A percentile compares a stretch with the other conserved stretches of the same genome.
These are phyloP conservation scores for Urochloa ruziziensis DNA, from an alignment of 176 grass and related monocot species.

Conservation along the genomic window DNA sequence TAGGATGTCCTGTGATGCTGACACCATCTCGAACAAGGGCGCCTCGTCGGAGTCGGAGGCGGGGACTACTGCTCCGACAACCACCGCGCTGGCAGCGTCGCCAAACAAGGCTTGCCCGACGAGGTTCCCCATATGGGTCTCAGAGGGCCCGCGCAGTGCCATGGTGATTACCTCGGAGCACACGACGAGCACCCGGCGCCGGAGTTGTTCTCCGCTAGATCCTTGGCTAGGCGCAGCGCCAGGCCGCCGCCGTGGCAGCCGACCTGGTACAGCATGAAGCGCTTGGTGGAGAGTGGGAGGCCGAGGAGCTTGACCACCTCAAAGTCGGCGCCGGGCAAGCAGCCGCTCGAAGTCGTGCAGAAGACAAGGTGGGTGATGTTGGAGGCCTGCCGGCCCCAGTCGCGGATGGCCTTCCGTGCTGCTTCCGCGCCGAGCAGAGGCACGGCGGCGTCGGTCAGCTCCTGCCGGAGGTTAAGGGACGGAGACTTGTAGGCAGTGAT, in stretches of 20 bases:
- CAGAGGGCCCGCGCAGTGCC: not conserved
- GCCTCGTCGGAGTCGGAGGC: not conserved
- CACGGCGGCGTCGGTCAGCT: not conserved
- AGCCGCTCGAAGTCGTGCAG: constrained; percentile 41
- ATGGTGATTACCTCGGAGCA: not conserved
- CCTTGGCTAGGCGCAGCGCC: not conserved
- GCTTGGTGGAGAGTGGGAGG: constrained; percentile 41
- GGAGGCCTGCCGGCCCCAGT: constrained; percentile 46
- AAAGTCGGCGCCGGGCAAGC: constrained; percentile 50
- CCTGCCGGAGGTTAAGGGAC: not conserved
- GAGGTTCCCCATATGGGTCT: not conserved
- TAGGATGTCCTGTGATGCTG: not conserved
- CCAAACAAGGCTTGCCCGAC: not conserved
- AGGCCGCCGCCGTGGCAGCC: constrained; percentile 45
- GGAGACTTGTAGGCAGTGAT: not conserved
- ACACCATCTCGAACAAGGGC: not conserved
- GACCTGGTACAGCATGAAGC: constrained; percentile 57
- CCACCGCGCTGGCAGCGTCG: not conserved
- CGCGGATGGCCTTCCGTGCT: constrained; percentile 7
- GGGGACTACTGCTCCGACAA: not conserved
- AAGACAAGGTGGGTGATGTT: constrained; percentile 62
- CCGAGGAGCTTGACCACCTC: constrained; percentile 55
- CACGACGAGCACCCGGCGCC: not conserved
- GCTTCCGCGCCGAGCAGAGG: not conserved
- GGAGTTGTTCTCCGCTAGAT: not conserved